Conservation (phyloP, 2,329 filamentous ascomycete genomes). For the Cercospora zeae-maydis region DNA sequence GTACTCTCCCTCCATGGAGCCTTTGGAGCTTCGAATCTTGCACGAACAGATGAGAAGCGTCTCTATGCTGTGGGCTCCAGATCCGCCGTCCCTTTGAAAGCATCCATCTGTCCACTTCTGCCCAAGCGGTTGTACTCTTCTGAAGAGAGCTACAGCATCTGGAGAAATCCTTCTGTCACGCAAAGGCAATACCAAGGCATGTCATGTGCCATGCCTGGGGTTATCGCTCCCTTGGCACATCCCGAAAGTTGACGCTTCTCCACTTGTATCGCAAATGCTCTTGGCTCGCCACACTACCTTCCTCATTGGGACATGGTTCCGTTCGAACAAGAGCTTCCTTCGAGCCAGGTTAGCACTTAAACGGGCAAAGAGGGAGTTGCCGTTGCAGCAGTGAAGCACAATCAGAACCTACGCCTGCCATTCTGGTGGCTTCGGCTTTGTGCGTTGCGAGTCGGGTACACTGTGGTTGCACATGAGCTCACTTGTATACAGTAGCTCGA, state of each 20-base stretch:
- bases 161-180: not conserved
- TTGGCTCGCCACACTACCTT: constrained; percentile 10
- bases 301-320: constrained; percentile 3
- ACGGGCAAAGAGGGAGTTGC: not conserved
- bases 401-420: not conserved
- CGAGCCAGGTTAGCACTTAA: not conserved
- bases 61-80: too few species aligned
- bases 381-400: not conserved
- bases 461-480: not conserved
- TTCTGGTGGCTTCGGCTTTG: not conserved
- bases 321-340: not conserved
- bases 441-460: not conserved
- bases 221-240: not conserved
- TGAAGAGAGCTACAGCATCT: not conserved
- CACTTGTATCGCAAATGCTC: constrained; percentile 8
- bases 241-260: not conserved
- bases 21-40: too few species aligned
- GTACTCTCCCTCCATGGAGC: too few species aligned
- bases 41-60: too few species aligned
- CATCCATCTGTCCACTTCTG: not conserved
- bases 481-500: not conserved
- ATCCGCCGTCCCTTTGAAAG: not conserved
- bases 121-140: not conserved
- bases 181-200: not conserved
- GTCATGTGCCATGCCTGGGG: not conserved